Conservation (phyloP, 768 basidiomycete genomes). For the Tylopilus vinaceipallidus region DNA sequence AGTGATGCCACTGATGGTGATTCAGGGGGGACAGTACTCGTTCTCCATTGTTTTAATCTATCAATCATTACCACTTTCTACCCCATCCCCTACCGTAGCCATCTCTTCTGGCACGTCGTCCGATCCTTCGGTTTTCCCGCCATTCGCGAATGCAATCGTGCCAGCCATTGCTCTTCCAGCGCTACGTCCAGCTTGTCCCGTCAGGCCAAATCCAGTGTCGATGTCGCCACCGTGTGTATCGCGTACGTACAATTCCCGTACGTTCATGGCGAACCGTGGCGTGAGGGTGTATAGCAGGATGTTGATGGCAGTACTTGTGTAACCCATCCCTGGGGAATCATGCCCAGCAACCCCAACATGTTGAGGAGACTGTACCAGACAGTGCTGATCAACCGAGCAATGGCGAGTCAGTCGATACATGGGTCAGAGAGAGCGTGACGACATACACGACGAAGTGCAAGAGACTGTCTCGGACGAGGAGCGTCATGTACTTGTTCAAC, state of each 20-base stretch:
- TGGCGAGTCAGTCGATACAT: background rate
- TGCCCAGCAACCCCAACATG: background rate
- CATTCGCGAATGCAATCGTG: background rate
- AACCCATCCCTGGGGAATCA: background rate
- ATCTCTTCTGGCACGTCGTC: background rate
- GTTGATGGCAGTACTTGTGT: background rate
- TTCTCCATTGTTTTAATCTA: too few species aligned
- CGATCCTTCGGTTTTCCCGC: too few species aligned
- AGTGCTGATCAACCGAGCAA: background rate
- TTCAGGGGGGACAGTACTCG: too few species aligned
- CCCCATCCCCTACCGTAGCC: background rate
- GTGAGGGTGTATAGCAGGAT: background rate
- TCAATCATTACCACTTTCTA: background rate
- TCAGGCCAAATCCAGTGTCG: background rate
- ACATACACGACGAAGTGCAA: background rate
- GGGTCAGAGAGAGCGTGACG: background rate
- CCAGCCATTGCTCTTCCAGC: background rate
- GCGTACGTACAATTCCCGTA: background rate
- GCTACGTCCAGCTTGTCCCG: background rate
- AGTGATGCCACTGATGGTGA: too few species aligned
- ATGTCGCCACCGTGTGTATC: background rate
- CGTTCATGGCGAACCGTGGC: background rate
- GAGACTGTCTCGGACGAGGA: background rate
- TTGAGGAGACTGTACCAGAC: background rate
- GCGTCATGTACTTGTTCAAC: background rate